Base-by-base conservation (phyloP, 1,139 yeast species). In the Yarrowia galli region DNA sequence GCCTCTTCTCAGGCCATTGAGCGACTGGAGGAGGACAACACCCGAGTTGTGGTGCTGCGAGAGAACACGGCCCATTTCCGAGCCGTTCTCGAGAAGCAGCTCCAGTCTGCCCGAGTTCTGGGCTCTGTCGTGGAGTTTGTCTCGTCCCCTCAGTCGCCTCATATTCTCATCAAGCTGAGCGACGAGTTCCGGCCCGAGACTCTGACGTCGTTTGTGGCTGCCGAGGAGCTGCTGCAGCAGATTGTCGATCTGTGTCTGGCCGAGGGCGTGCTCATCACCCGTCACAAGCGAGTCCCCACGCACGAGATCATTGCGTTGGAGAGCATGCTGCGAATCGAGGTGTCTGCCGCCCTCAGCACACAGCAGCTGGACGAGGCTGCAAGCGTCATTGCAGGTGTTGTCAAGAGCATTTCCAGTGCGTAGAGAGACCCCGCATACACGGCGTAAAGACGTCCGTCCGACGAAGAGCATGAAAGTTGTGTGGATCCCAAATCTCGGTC, bases 271-370 rank as follows among this genome's bases (percentile, higher is more conserved):
- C 82, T 92, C 70, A 82, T 92, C 66, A 82, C 93, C 16, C 86
- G 97, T 75, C 83, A 91, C 18, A 88, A 89, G 70, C 83, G 86
- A 70, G 83, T 92, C 20, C 81, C 88, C 68, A 88, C 86, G 72
- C 96, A 89, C 74, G 98, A 93, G 75, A 79, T 87, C 69, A 83
- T 91, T 71, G 96, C 97, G 4, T 82, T 91, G 56, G 84, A 85
- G 66, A 97, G 73, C 96, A 65, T 61, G 66, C 38, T 61, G 66
- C 66, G 56, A 18, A 36, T 61, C 40, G 56, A 22, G 43, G 66
- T 61, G 25, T 46, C 56, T 23, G 66, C 66, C 18, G 6, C 56
- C 13, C 15, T 61, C 18, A 38, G 25, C 28, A 20, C 6, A 12
- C 32, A 20, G 51, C 64, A 58, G 51, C 40, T 58, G 42, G 64